Evolutionary conservation across 2,329 filamentous ascomycete genomes (phyloP).

Genomic region (Sarocladiaceae sp.): DNA sequence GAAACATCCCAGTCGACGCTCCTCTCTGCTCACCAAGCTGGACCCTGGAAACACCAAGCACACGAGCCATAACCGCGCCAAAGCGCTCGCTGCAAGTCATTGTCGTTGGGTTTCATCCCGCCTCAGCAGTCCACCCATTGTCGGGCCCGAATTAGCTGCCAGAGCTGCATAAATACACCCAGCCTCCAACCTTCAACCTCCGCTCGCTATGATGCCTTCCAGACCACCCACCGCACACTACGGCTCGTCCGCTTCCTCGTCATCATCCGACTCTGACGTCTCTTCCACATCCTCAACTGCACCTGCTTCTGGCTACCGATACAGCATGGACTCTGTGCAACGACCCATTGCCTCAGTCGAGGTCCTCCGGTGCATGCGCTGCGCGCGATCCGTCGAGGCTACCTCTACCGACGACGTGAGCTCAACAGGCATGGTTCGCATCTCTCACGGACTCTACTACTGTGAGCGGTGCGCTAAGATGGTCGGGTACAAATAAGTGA

Average conservation of each 20-base stretch:
- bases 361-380: conserved; percentile 57
- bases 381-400: conserved; percentile 52
- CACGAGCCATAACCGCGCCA: background rate
- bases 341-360: conserved; percentile 47
- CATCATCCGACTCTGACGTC: conserved; percentile 35
- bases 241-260: conserved; percentile 14
- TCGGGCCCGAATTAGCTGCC: background rate
- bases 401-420: conserved; percentile 54
- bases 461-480: conserved; percentile 58
- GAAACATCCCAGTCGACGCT: background rate
- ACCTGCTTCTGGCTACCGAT: conserved; percentile 25
- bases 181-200: background rate
- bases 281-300: conserved; percentile 26
- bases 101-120: background rate
- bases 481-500: conserved; percentile 54
- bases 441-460: conserved; percentile 61
- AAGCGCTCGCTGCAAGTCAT: conserved; percentile 1
- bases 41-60: background rate
- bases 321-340: conserved; percentile 43
- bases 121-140: background rate
- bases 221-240: conserved; percentile 13
- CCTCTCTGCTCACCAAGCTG: background rate
- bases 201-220: conserved; percentile 8
- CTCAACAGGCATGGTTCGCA: conserved; percentile 56
- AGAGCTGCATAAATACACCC: conserved; percentile 3